Conservation (phyloP, 169 alveolate genomes). For the Theileria orientalis region DNA sequence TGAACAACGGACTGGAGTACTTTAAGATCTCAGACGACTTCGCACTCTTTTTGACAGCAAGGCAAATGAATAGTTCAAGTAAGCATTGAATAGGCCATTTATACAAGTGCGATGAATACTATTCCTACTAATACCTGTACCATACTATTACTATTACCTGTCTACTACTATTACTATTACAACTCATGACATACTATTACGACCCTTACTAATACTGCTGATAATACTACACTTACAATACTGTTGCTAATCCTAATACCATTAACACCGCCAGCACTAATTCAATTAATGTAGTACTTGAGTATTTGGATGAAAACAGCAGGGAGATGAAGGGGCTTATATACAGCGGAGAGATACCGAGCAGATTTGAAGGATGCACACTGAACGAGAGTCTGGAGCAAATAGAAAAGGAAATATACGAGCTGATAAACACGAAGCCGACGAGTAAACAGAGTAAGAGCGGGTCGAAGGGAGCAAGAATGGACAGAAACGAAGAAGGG, state of each 20-base stretch:
- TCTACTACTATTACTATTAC: no score
- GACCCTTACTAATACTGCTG: no score
- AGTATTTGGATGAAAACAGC: constrained; percentile 57
- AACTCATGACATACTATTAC: no score
- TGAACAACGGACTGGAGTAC: constrained; percentile 42
- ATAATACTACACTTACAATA: no score
- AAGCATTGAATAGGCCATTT: not conserved
- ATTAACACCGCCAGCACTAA: no score
- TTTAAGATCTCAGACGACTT: constrained; percentile 25
- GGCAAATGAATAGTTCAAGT: constrained; percentile 50
- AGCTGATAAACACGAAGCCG: not conserved
- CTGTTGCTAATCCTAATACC: no score
- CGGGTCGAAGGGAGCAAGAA: not conserved
- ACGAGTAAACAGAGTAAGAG: constrained; percentile 7
- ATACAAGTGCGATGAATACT: no score
- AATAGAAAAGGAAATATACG: constrained; percentile 37
- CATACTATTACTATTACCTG: no score
- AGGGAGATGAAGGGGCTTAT: constrained; percentile 58
- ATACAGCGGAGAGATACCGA: constrained; percentile 55
- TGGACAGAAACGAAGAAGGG: not conserved
- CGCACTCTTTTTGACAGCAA: constrained; percentile 40
- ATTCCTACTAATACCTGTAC: no score
- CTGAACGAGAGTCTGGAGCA: constrained; percentile 29
- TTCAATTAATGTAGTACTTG: constrained; percentile 8
- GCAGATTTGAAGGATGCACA: not conserved